A percentile compares a stretch with the other conserved stretches of the same genome.
Evolutionary conservation across 2,329 filamentous ascomycete genomes (phyloP).

Genomic region (Colletotrichum sp.): DNA sequence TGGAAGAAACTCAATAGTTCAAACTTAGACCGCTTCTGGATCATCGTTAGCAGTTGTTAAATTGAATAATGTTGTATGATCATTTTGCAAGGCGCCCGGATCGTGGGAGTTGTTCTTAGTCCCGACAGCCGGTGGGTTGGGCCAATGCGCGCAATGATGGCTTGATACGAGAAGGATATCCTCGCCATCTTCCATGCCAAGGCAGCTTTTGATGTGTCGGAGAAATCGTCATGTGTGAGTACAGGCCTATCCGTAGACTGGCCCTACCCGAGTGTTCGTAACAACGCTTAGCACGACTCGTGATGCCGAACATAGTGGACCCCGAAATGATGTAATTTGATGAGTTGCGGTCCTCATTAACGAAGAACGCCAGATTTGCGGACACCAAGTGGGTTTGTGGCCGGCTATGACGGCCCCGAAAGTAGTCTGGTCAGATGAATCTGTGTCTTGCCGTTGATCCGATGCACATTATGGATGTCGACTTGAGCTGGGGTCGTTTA

Average conservation of each 20-base stretch:
- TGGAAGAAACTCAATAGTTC: background rate
- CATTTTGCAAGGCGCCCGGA: background rate
- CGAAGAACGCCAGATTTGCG: background rate
- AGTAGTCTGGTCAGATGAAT: background rate
- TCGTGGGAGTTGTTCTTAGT: background rate
- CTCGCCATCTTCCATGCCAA: background rate
- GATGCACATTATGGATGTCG: background rate
- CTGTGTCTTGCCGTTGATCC: background rate
- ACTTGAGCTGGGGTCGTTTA: background rate
- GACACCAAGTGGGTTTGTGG: too few relatives aligned
- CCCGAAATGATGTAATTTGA: background rate
- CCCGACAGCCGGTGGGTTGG: background rate
- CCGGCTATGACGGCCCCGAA: background rate
- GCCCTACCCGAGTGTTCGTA: background rate
- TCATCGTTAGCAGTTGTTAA: background rate
- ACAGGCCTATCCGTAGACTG: background rate
- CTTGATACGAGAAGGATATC: fast-evolving
- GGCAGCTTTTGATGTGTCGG: fast-evolving
- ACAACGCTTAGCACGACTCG: background rate
- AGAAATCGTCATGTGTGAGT: background rate
- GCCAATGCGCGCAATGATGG: background rate
- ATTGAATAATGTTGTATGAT: background rate
- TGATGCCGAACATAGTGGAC: background rate
- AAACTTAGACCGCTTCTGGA: background rate
- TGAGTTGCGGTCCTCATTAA: background rate